Evolutionary conservation across 495 filamentous ascomycete species (phyloP), one percentile per base, ranked within the genome.

Genomic region (Lasiosphaeris hirsuta): DNA sequence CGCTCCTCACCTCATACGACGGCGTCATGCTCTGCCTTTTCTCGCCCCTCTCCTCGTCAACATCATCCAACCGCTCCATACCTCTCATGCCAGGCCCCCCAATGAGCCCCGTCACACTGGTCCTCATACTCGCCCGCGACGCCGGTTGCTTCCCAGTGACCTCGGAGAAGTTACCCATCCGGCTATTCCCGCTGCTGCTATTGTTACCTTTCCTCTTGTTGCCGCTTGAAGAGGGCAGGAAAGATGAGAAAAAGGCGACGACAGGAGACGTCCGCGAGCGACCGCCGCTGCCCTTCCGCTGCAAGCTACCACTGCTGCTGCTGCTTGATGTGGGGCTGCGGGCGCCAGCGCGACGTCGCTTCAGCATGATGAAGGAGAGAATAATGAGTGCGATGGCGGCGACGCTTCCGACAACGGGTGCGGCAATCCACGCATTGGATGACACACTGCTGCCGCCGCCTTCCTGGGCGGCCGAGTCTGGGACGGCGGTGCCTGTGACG

Each of bases 351-450:
- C 69, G 63, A 3, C 71, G 56, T 18, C 69, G 59, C 60, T 60
- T 64, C 23, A 69, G 66, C 56, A 74, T 62, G 41, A 72, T 62
- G 35, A 74, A 71, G 6, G 70, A 68, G 10, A 72, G 52, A 9
- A 67, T 65, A 10, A 74, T 63, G 11, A 72, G 58, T 4, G 63
- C 64, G 13, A 74, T 51, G 7, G 72, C 72, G 3, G 72, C 72
- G 14, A 72, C 61, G 47, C 64, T 59, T n/a, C 72, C 72, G 2
- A 74, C 70, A 0, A 74, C 69, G 5, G 72, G 72, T 5, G 69
- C 71, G 15, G 71, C 71, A 30, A 74, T 69, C 71, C 71, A 74
- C 1, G 71, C 69, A 39, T 64, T 64, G 37, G 59, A 64, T 0
- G 61, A 43, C 3, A 4, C 19, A 49, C 10, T 36, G 44, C 41